A percentile compares a stretch with the other conserved stretches of the same genome.
Conservation (phyloP, 1,284 basidiomycete genomes). For the Ceratobasidium sp. region DNA sequence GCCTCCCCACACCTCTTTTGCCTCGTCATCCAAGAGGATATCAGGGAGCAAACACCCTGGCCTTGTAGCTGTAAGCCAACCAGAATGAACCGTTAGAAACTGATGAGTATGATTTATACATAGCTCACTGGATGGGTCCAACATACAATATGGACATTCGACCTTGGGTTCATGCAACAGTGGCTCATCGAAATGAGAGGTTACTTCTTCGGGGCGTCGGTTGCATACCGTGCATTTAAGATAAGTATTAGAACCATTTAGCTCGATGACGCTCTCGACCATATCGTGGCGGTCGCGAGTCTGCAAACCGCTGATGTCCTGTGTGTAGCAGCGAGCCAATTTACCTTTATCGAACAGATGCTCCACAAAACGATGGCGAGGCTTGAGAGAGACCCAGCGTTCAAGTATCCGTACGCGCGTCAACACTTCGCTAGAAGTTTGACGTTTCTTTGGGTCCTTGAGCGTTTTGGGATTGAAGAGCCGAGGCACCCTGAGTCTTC, state of each 20-base stretch:
- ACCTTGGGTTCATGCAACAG: neutral
- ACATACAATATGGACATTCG: neutral
- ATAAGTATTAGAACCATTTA: neutral
- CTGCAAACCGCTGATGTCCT: neutral
- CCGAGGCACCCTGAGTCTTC: neutral
- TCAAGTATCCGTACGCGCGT: neutral
- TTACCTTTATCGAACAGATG: neutral
- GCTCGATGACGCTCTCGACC: neutral
- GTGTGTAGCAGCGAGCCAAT: neutral
- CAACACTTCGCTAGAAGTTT: neutral
- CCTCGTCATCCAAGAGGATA: neutral
- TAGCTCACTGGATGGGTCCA: neutral
- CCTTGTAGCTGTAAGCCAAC: neutral
- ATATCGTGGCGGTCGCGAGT: neutral
- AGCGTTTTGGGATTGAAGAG: neutral
- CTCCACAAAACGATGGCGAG: neutral
- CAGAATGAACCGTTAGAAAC: neutral
- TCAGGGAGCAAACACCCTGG: neutral
- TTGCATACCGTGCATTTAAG: neutral
- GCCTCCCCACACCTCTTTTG: neutral
- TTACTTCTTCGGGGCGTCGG: neutral
- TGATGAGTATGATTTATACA: neutral
- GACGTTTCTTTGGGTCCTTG: neutral
- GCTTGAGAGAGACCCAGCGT: neutral
- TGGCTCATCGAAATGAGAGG: neutral